A percentile compares a stretch with the other conserved stretches of the same genome.
Conservation (phyloP, 2,329 filamentous ascomycete genomes). For the Corinectria fuckeliana region DNA sequence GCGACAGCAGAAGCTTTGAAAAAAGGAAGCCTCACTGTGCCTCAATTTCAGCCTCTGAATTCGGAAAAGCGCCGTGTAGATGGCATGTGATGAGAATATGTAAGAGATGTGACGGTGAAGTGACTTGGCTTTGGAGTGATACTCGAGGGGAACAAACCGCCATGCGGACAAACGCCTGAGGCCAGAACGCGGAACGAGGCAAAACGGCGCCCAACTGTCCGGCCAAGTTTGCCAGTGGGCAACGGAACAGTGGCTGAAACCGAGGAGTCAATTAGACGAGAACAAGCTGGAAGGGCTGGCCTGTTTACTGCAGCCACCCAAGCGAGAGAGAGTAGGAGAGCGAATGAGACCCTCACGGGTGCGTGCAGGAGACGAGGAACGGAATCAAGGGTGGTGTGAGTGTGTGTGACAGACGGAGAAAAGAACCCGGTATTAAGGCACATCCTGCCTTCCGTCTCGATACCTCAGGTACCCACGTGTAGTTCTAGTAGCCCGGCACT, state of each 20-base stretch:
- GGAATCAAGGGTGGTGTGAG: background rate
- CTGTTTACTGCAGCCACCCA: background rate
- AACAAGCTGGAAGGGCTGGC: background rate
- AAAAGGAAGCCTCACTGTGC: background rate
- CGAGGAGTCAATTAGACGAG: background rate
- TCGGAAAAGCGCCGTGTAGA: background rate
- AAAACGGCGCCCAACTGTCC: background rate
- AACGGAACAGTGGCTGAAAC: background rate
- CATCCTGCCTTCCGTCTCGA: background rate
- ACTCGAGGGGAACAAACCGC: background rate
- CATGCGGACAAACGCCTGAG: background rate
- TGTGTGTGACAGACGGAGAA: background rate
- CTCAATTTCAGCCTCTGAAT: background rate
- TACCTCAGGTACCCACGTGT: background rate
- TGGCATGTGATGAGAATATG: background rate
- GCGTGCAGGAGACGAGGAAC: slow-evolving; percentile 7
- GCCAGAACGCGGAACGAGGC: background rate
- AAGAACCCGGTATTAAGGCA: background rate
- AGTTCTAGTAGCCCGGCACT: background rate
- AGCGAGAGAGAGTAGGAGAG: background rate
- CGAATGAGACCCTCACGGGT: slow-evolving; percentile 13
- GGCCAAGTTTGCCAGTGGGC: background rate
- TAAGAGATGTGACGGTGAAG: background rate
- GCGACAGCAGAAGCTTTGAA: background rate
- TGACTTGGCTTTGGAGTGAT: background rate